Evolutionary conservation across 768 basidiomycete genomes (phyloP).

Genomic region (Kwoniella mangroviensis): DNA sequence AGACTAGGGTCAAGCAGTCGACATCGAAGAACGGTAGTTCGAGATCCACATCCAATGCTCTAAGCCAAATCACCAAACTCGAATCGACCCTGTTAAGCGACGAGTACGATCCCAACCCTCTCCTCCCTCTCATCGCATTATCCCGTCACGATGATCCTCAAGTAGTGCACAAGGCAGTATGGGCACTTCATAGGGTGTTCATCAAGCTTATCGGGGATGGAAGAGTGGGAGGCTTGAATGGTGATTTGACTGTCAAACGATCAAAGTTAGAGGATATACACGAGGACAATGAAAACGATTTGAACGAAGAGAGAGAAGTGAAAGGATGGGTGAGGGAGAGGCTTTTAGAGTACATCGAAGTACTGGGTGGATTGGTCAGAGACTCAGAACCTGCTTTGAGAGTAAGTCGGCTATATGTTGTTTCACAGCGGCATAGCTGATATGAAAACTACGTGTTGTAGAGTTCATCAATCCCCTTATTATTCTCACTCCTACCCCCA

Average conservation of each 20-base stretch:
- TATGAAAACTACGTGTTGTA: background rate
- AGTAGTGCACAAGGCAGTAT: conserved; percentile 74
- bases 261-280: conserved; percentile 46
- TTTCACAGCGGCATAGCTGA: background rate
- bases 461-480: conserved; percentile 46
- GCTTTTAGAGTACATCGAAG: conserved; percentile 70
- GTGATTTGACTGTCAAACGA: conserved; percentile 13
- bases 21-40: conserved; percentile 10
- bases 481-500: conserved; percentile 42
- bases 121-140: conserved; percentile 74
- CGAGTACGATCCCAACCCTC: conserved; percentile 69
- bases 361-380: conserved; percentile 72
- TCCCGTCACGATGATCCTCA: conserved; percentile 62
- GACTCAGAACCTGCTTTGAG: conserved; percentile 76
- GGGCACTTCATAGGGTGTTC: conserved; percentile 80
- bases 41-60: conserved; percentile 16
- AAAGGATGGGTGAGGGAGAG: conserved; percentile 78
- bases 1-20: conserved; percentile 9
- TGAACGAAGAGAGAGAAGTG: conserved; percentile 64
- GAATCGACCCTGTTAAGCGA: conserved; percentile 64
- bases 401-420: conserved; percentile 61
- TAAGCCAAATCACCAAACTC: conserved; percentile 57
- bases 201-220: conserved; percentile 67
- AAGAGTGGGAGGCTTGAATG: conserved; percentile 60
- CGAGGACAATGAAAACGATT: conserved; percentile 57